These are phyloP conservation scores for Tricholoma bakamatsutake DNA, from an alignment of 768 basidiomycete genomes.

Conservation along the genomic window DNA sequence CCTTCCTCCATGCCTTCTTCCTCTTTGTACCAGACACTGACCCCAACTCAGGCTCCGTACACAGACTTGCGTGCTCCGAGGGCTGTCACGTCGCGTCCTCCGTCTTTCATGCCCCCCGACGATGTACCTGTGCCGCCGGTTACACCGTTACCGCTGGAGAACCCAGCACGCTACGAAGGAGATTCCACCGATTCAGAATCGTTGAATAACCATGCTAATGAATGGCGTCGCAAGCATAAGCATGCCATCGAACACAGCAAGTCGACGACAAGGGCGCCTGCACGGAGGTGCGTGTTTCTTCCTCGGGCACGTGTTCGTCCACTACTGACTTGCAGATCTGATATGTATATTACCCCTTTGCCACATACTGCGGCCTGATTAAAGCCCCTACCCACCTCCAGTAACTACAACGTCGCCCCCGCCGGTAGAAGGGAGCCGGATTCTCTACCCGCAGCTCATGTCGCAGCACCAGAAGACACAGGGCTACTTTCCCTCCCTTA, in stretches of 20 bases:
- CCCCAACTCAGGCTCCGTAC: constrained; percentile 8
- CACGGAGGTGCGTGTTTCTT: constrained; percentile 28
- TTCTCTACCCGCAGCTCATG: constrained; percentile 72
- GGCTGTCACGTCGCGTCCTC: constrained; percentile 28
- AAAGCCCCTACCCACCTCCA: constrained; percentile 43
- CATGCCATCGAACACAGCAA: constrained; percentile 18
- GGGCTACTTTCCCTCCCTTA: constrained; percentile 72
- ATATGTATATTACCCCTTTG: not conserved
- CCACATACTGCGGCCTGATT: constrained; percentile 3
- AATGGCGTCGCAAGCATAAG: constrained; percentile 19
- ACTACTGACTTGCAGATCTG: not conserved
- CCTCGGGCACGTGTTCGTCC: not conserved
- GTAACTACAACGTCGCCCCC: constrained; percentile 69
- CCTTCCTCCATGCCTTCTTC: constrained; percentile 10
- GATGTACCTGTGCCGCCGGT: constrained; percentile 24
- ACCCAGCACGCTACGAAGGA: constrained; percentile 48
- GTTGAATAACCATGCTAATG: constrained; percentile 18
- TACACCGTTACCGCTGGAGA: constrained; percentile 53
- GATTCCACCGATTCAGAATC: constrained; percentile 44
- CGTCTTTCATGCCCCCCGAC: constrained; percentile 22
- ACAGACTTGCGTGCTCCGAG: constrained; percentile 22
- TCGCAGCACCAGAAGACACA: constrained; percentile 71
- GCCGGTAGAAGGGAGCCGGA: constrained; percentile 39
- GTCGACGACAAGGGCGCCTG: constrained; percentile 22
- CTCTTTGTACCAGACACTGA: constrained; percentile 12